Conservation (phyloP, 768 basidiomycete genomes). For the Termitomyces eurrhizus region DNA sequence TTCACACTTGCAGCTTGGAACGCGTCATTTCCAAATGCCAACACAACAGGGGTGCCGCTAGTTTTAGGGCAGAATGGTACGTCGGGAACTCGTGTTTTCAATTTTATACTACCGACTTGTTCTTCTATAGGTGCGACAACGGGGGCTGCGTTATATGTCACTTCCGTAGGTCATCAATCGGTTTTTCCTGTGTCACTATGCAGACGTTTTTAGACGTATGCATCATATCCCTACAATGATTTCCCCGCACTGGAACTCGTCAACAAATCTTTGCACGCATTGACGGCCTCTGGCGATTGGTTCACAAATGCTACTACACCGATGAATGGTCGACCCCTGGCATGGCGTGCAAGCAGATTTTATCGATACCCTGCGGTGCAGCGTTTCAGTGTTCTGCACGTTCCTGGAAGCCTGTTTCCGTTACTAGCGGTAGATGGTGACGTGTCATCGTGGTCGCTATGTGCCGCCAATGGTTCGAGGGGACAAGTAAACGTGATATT, state of each 20-base stretch:
- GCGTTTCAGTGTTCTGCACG: conserved; percentile 29
- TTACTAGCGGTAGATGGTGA: conserved; percentile 30
- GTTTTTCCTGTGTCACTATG: neutral
- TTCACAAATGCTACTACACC: conserved; percentile 35
- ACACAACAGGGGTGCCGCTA: conserved; percentile 42
- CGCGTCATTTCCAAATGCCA: conserved; percentile 35
- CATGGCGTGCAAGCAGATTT: conserved; percentile 33
- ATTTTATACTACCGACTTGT: neutral
- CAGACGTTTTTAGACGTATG: conserved; percentile 33
- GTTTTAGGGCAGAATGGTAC: conserved; percentile 39
- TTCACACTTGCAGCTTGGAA: conserved; percentile 47
- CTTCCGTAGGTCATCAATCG: conserved; percentile 33
- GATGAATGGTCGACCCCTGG: conserved; percentile 26
- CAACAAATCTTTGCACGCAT: conserved; percentile 35
- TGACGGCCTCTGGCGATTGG: conserved; percentile 28
- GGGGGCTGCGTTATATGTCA: conserved; percentile 36
- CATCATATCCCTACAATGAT: conserved; percentile 48
- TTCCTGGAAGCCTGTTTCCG: conserved; percentile 17
- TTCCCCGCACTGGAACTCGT: conserved; percentile 38
- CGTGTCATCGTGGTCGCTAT: conserved; percentile 35
- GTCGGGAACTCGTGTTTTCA: neutral
- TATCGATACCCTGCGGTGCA: conserved; percentile 27
- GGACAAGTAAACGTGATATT: conserved; percentile 35
- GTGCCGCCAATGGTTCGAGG: conserved; percentile 24
- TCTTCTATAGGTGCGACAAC: conserved; percentile 27